phyloP scores from a whole-genome alignment of 148 eudicot genomes.

The Silene conica region DNA sequence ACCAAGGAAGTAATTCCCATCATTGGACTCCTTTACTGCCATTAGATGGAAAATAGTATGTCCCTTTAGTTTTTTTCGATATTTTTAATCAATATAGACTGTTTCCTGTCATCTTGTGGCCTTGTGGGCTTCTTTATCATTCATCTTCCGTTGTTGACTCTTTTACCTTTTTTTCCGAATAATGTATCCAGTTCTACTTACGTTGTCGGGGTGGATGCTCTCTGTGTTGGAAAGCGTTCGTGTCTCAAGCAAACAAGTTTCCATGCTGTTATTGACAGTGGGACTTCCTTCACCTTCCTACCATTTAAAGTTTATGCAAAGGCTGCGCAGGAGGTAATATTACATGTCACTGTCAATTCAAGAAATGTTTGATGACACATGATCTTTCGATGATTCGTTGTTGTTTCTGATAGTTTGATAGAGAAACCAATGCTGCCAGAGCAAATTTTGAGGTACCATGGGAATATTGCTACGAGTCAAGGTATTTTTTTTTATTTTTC shows the following conservation, averaged over 20 bases:
- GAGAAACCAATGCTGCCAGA: constrained; percentile 61
- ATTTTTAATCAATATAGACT: not conserved
- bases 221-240: constrained; percentile 63
- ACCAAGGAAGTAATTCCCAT: constrained; percentile 58
- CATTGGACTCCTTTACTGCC: constrained; percentile 69
- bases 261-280: constrained; percentile 81
- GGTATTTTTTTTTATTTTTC: constrained; percentile 35
- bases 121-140: constrained; percentile 1
- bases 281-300: constrained; percentile 74
- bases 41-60: constrained; percentile 62
- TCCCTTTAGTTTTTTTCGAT: not conserved
- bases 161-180: constrained; percentile 7
- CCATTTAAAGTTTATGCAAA: constrained; percentile 53
- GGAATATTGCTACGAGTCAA: constrained; percentile 73
- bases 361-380: constrained; percentile 7
- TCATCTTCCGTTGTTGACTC: not conserved
- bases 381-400: not conserved
- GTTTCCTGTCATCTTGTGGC: constrained; percentile 1
- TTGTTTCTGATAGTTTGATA: constrained; percentile 58
- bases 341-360: constrained; percentile 3
- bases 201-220: constrained; percentile 62
- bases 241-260: constrained; percentile 71
- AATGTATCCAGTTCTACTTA: constrained; percentile 53
- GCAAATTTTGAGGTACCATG: constrained; percentile 60
- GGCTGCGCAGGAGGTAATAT: constrained; percentile 63